phyloP scores from a whole-genome alignment of 225 moss, liverwort and hornwort species.

The Pleurozium schreberi region DNA sequence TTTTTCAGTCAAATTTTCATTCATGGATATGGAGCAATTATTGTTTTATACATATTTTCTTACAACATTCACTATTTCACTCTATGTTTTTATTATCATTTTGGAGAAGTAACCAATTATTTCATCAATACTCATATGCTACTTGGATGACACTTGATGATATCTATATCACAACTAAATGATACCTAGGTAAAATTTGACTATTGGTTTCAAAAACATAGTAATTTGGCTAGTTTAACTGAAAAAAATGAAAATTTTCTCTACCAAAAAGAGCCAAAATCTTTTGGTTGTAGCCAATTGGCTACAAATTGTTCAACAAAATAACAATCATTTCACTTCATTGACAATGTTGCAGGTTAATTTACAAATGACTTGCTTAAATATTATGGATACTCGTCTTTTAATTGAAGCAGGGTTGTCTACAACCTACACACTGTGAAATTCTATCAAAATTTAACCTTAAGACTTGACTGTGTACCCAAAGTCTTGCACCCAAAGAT shows the following conservation, averaged over 20 bases:
- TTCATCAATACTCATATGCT: neutral
- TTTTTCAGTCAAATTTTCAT: too few species aligned
- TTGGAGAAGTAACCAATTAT: neutral
- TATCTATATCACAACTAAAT: neutral
- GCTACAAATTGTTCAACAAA: neutral
- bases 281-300: neutral
- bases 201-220: too few species aligned
- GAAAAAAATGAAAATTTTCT: too few species aligned
- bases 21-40: too few species aligned
- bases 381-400: neutral
- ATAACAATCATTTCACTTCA: neutral
- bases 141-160: neutral
- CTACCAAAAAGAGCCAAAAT: neutral
- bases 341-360: neutral
- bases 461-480: neutral
- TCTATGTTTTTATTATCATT: neutral
- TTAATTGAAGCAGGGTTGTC: too few species aligned
- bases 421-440: neutral
- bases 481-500: neutral
- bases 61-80: neutral
- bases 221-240: neutral
- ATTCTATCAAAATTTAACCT: neutral
- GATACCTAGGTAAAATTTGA: neutral
- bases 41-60: neutral
- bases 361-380: neutral